Evolutionary conservation across 371 early-diverging fungal genomes (phyloP), one percentile per base, ranked within the genome.

Genomic region (Mycotypha africana): DNA sequence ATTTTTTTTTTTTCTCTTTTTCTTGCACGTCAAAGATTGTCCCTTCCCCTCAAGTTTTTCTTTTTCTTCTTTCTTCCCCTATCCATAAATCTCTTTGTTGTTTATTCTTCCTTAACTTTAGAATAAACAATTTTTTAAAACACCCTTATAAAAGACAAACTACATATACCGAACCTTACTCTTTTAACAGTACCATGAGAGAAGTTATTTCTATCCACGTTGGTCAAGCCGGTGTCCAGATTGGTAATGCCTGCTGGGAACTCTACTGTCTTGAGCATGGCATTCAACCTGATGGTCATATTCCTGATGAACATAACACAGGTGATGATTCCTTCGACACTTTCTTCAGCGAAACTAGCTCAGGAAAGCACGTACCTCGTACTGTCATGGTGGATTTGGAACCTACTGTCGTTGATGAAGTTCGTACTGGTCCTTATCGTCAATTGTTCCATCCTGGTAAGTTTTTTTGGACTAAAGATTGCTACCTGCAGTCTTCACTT

Each of bases 211-310:
- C 91, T 42, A 80, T 96, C 71, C 98, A 98, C 30, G 30, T 28
- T 28, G 30, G 30, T 28, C 30, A 85, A 91, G 98, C 97, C 61
- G 98, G 98, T 86, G 88, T 97, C 59, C 97, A 98, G 79, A 97
- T 98, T 64, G 98, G 98, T 82, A 97, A 95, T 84, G 90, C 96
- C 72, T 96, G 96, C 76, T 98, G 98, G 98, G 97, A 98, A 74
- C 82, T 96, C 12, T 32, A 55, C 83, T 93, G 95, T 70, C 79
- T 89, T 48, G 97, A 96, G 77, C 99, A 98, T 84, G 93, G 95
- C 50, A 92, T 98, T 62, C 82, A 86, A 51, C 97, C 99, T 43
- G 95, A 97, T 70, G 99, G 99, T 51, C 82, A 80, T 56, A 81
- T 89, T 78, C 85, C 87, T 42, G 64, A 76, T 31, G 84, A 92